phyloP scores from a whole-genome alignment of 345 rosid species.

The Lepidium africanum region DNA sequence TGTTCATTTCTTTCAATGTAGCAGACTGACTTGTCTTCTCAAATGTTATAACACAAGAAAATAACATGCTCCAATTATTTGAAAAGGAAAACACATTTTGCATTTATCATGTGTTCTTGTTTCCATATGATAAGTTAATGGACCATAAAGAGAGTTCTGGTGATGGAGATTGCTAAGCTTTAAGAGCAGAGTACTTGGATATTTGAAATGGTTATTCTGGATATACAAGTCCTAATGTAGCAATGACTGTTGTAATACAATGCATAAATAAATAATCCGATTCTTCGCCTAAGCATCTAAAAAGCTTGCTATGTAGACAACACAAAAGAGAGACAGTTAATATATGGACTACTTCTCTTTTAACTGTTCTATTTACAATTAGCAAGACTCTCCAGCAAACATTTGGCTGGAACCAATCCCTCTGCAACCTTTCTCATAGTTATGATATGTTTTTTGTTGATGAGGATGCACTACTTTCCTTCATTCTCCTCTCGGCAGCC shows the following conservation, averaged over 20 bases:
- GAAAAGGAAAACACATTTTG: conserved; percentile 16
- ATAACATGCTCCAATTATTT: not conserved
- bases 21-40: conserved; percentile 12
- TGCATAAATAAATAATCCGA: not conserved
- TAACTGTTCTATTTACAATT: conserved; percentile 3
- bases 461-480: conserved; percentile 27
- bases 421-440: not conserved
- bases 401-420: conserved; percentile 3
- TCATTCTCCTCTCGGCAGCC: conserved; percentile 86
- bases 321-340: not conserved
- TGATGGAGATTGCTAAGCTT: not conserved
- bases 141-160: not conserved
- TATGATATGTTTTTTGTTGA: conserved; percentile 14
- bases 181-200: not conserved
- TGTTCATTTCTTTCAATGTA: conserved; percentile 18
- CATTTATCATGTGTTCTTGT: not conserved
- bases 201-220: not conserved
- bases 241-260: not conserved
- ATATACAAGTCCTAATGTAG: conserved; percentile 13
- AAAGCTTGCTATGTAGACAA: not conserved
- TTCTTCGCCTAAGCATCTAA: not conserved
- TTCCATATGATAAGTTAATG: not conserved
- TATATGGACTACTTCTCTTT: conserved; percentile 5
- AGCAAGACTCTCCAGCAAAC: not conserved
- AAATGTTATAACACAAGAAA: conserved; percentile 4